Evolutionary conservation across 179 eudicot genomes (phyloP), one percentile per base, ranked within the genome.

Genomic region (Beta corolliflora): DNA sequence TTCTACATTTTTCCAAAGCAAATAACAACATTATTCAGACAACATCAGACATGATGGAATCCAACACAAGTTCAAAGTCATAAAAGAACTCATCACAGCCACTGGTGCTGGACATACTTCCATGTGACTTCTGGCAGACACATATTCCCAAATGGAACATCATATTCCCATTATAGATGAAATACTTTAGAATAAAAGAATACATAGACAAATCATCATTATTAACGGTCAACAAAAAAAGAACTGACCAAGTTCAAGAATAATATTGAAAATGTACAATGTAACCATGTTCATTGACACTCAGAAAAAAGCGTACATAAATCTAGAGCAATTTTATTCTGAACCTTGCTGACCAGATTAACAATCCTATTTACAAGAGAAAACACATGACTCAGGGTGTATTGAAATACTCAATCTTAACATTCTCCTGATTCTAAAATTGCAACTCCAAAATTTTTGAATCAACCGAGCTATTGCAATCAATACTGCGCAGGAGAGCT

Each of bases 311-410:
- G 66, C 46, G 75, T 76, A 68, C 84, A 81, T 67, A 71, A 83
- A 70, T 53, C 75, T n/a, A 54, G 70, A 76, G 55, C 74, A 71
- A 11, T 5, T 84, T 77, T 75, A 76, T 79, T 75, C 31, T 46
- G 63, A 69, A 44, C 45, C 83, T 59, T 31, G 48, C 79, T 79
- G 79, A 64, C 81, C 73, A 79, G 9, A 56, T 56, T 16, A 73
- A 84, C 66, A 82, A 83, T 64, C 79, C 66, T 84, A 87, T 84
- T 23, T 84, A 87, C 87, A 84, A 80, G n/a, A 77, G 36, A 64
- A 73, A 61, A 77, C 77, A 45, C 74, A 74, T 74, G 69, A 76
- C 58, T 80, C 76, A n/a, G 67, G 21, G 72, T 13, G 55, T 59
- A 79, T 9, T 1, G 15, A 59, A 66, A 77, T 45, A 67, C 19